Conservation (phyloP, 768 basidiomycete species). For the Serendipita sp. region DNA sequence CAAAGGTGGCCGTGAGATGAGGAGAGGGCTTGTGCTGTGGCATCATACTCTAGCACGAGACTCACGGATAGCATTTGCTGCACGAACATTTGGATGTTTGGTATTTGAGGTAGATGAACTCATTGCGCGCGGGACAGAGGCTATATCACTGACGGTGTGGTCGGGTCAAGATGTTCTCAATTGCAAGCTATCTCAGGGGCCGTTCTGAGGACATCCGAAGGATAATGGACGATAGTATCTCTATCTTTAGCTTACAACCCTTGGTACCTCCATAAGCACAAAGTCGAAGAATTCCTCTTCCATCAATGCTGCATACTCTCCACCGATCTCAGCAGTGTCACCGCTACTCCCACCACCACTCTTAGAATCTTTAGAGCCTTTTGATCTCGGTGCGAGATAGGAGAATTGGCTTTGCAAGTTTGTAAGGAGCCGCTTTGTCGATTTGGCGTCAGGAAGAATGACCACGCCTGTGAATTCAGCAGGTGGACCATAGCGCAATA, state of each 20-base stretch:
- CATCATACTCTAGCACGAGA: not conserved
- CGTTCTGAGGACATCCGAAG: no score
- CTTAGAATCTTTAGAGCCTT: slow-evolving; percentile 25
- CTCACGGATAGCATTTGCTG: not conserved
- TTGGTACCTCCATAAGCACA: slow-evolving; percentile 83
- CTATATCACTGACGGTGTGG: no score
- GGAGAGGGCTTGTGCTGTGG: not conserved
- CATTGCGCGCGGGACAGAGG: no score
- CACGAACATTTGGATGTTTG: not conserved
- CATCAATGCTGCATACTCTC: slow-evolving; percentile 83
- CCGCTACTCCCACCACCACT: slow-evolving; percentile 24
- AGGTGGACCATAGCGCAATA: slow-evolving; percentile 87
- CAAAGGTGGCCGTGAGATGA: not conserved
- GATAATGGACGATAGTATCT: not conserved
- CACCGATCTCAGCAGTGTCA: slow-evolving; percentile 51
- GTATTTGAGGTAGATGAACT: not conserved
- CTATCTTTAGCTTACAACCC: slow-evolving; percentile 45
- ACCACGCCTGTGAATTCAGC: slow-evolving; percentile 73
- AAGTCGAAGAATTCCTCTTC: slow-evolving; percentile 96
- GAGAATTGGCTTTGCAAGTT: slow-evolving; percentile 60
- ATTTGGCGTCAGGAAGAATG: slow-evolving; percentile 82
- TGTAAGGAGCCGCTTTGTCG: slow-evolving; percentile 59
- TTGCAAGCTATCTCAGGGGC: no score
- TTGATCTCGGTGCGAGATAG: slow-evolving; percentile 62
- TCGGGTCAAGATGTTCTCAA: no score